These are phyloP conservation scores for Powellomyces hirtus DNA, from an alignment of 192 early-diverging fungal species.

Conservation along the genomic window DNA sequence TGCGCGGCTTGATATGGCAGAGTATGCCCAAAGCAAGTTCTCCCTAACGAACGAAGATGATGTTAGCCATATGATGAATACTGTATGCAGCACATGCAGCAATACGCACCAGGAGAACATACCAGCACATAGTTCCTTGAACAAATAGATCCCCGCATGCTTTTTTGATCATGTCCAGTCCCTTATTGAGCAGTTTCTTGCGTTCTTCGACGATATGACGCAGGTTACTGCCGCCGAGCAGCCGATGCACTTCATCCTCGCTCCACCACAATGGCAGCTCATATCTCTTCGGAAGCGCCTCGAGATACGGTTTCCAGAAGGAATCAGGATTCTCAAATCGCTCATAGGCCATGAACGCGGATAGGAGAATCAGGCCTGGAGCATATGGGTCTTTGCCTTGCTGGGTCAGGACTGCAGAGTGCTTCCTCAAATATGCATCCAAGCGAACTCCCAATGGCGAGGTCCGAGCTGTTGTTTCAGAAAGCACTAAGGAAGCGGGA, in stretches of 20 bases:
- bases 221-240: constrained; percentile 39
- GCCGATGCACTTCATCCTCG: constrained; percentile 17
- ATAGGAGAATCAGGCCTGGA: constrained; percentile 29
- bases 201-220: constrained; percentile 33
- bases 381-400: constrained; percentile 32
- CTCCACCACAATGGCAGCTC: constrained; percentile 46
- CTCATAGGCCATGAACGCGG: constrained; percentile 42
- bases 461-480: constrained; percentile 29
- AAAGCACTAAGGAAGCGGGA: constrained; percentile 37
- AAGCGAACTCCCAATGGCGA: constrained; percentile 28
- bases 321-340: constrained; percentile 22
- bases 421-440: constrained; percentile 1
- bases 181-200: constrained; percentile 21
- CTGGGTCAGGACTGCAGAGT: constrained; percentile 16
- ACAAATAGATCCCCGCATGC: constrained; percentile 29
- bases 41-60: neutral
- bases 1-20: constrained; percentile 40
- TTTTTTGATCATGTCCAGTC: constrained; percentile 12
- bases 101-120: neutral
- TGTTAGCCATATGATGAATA: neutral
- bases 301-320: constrained; percentile 43
- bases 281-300: constrained; percentile 35
- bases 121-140: constrained; percentile 1
- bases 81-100: neutral
- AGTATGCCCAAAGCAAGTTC: constrained; percentile 46